Percentiles rank a stretch among this genome's conserved stretches.
Conservation (phyloP, 2,329 filamentous ascomycete genomes). For the Paraphoma chrysanthemicola region DNA sequence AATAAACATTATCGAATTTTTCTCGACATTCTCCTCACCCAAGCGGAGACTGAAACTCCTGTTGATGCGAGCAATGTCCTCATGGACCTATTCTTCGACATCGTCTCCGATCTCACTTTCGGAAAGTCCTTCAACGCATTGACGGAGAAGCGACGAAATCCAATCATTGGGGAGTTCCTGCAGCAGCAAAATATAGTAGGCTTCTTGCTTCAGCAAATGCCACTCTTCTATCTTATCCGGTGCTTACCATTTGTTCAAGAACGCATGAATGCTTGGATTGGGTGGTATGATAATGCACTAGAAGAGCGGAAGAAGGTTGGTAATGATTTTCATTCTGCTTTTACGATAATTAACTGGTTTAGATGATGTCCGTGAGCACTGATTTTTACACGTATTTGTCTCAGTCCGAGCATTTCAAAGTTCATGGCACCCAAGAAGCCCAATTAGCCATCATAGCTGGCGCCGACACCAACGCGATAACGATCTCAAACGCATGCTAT, state of each 20-base stretch:
- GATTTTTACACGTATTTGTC: conserved; percentile 21
- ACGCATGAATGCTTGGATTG: conserved; percentile 6
- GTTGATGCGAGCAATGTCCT: conserved; percentile 12
- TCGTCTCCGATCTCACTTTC: conserved; percentile 15
- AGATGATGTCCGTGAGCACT: conserved; percentile 7
- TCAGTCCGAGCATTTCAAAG: conserved; percentile 9
- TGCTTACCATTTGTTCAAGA: conserved; percentile 2
- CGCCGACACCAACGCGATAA: conserved; percentile 57
- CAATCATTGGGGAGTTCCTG: conserved; percentile 11
- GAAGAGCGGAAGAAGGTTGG: conserved; percentile 10
- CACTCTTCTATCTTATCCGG: conserved; percentile 14
- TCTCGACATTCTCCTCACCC: background rate
- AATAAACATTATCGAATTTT: conserved; percentile 7
- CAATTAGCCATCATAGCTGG: conserved; percentile 48
- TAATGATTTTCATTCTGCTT: background rate
- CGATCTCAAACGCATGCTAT: conserved; percentile 60
- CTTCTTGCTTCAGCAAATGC: conserved; percentile 14
- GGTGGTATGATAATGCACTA: conserved; percentile 15
- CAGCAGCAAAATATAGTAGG: conserved; percentile 8
- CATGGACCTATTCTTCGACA: conserved; percentile 21
- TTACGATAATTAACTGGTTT: conserved; percentile 1
- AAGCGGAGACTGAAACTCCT: background rate
- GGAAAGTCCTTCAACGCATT: conserved; percentile 19
- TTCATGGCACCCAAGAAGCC: conserved; percentile 13
- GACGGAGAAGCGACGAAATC: conserved; percentile 8